A percentile compares a stretch with the other conserved stretches of the same genome.
Evolutionary conservation across 2,329 filamentous ascomycete species (phyloP).

Genomic region (Chrysosporium queenslandicum): DNA sequence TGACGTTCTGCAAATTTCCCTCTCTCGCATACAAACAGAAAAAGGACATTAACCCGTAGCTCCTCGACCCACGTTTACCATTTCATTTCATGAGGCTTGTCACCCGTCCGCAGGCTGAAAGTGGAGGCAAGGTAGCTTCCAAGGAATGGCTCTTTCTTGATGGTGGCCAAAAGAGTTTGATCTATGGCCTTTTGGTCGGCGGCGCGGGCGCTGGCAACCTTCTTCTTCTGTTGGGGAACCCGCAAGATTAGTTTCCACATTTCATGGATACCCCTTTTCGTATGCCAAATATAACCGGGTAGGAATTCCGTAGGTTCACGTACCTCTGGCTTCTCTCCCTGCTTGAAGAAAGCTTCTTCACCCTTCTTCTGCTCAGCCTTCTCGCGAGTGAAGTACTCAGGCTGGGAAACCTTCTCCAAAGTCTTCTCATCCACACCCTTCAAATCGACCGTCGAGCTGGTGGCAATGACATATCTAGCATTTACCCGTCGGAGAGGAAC

Average conservation of each 20-base stretch:
- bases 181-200: slow-evolving; percentile 98
- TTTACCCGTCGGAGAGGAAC: slow-evolving; percentile 77
- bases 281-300: neutral
- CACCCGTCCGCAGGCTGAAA: slow-evolving; percentile 98
- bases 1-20: slow-evolving; percentile 12
- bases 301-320: slow-evolving; percentile 27
- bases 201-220: slow-evolving; percentile 79
- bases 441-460: slow-evolving; percentile 48
- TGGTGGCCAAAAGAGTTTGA: slow-evolving; percentile 85
- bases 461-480: slow-evolving; percentile 43
- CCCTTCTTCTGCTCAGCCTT: slow-evolving; percentile 87
- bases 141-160: slow-evolving; percentile 98
- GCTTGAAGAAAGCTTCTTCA: slow-evolving; percentile 99
- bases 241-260: slow-evolving; percentile 33
- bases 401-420: slow-evolving; percentile 73
- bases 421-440: slow-evolving; percentile 62
- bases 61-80: slow-evolving; percentile 52
- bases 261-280: neutral
- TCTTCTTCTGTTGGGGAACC: slow-evolving; percentile 69
- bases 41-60: slow-evolving; percentile 11
- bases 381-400: slow-evolving; percentile 94
- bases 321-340: slow-evolving; percentile 96
- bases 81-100: slow-evolving; percentile 99
- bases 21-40: slow-evolving; percentile 14
- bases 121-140: slow-evolving; percentile 85